phyloP scores from a whole-genome alignment of 257 asterid genomes.

The Fraxinus excelsior region DNA sequence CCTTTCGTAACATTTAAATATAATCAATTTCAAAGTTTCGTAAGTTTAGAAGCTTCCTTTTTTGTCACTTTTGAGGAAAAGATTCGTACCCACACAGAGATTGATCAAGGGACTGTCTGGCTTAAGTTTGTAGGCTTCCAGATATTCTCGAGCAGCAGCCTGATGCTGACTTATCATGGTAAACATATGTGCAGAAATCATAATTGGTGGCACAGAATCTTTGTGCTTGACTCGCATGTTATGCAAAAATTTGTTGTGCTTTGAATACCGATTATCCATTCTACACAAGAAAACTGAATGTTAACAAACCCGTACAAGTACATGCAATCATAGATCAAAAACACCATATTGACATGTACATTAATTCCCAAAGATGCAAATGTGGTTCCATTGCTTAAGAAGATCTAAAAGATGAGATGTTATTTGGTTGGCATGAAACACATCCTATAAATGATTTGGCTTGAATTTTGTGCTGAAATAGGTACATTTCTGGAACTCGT shows the following conservation, averaged over 20 bases:
- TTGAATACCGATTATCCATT: conserved; percentile 41
- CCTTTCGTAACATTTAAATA: conserved; percentile 3
- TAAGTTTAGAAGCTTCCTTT: not conserved
- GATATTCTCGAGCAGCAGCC: conserved; percentile 74
- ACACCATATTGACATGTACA: not conserved
- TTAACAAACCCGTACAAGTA: conserved; percentile 17
- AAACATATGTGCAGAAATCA: conserved; percentile 75
- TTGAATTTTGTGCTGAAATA: not conserved
- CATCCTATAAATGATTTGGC: not conserved
- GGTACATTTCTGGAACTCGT: not conserved
- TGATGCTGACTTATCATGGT: conserved; percentile 82
- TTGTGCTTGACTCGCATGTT: conserved; percentile 60
- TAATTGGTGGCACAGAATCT: conserved; percentile 67
- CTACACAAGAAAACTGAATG: conserved; percentile 32
- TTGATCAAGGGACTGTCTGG: conserved; percentile 75
- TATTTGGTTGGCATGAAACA: not conserved
- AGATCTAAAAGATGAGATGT: not conserved
- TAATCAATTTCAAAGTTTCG: not conserved
- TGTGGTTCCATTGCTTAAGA: not conserved
- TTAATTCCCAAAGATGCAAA: not conserved
- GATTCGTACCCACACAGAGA: conserved; percentile 66
- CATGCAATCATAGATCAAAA: conserved; percentile 7
- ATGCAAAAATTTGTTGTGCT: conserved; percentile 66
- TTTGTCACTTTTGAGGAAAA: conserved; percentile 8
- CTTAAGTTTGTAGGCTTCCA: conserved; percentile 75